These are phyloP conservation scores for bread wheat (Triticum aestivum) DNA, from an alignment of 176 grass and related monocot genomes.

Conservation along the genomic window IWGSC_CS_RefSeq_v2.1 NC_057796.1:359722245-359722744, in stretches of 20 bases:
- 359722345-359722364: neutral
- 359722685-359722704: neutral
- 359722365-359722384: neutral
- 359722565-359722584: neutral
- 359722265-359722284: neutral
- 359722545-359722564: neutral
- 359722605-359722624: neutral
- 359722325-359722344: neutral
- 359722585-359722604: neutral
- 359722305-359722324: neutral
- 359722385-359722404: neutral
- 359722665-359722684: neutral
- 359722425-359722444: neutral
- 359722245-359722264: neutral
- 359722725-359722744: constrained; percentile 92
- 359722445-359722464: neutral
- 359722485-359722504: neutral
- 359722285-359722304: neutral
- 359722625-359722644: neutral
- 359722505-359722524: neutral
- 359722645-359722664: neutral
- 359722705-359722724: constrained; percentile 63
- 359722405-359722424: neutral
- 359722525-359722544: neutral
- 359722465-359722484: neutral